phyloP scores from a whole-genome alignment of 2,329 filamentous ascomycete genomes.

The Penicillium janthinellum region DNA sequence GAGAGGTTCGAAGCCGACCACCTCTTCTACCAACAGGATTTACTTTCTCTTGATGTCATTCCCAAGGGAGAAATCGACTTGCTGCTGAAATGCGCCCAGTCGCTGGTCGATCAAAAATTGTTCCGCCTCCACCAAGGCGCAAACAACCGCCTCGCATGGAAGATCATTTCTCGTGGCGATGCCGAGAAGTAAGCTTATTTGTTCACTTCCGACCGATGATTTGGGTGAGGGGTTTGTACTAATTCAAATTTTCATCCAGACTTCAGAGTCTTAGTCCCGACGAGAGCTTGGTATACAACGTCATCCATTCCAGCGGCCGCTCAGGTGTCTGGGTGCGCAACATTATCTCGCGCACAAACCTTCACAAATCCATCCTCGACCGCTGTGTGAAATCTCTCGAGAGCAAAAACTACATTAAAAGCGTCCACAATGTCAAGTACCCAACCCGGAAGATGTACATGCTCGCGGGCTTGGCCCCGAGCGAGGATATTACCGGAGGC shows the following conservation, averaged over 20 bases:
- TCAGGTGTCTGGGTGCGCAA: slow-evolving; percentile 91
- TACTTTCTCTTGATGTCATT: slow-evolving; percentile 46
- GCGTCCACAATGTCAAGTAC: slow-evolving; percentile 88
- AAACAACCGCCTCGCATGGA: slow-evolving; percentile 50
- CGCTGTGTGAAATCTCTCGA: slow-evolving; percentile 83
- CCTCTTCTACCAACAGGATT: slow-evolving; percentile 51
- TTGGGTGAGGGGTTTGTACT: not conserved
- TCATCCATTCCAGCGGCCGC: slow-evolving; percentile 81
- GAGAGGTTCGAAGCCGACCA: slow-evolving; percentile 44
- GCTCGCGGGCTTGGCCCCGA: slow-evolving; percentile 78
- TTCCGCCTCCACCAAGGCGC: slow-evolving; percentile 49
- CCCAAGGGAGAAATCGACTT: slow-evolving; percentile 46
- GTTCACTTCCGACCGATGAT: not conserved
- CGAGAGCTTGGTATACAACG: slow-evolving; percentile 82
- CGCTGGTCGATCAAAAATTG: slow-evolving; percentile 49
- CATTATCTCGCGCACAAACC: slow-evolving; percentile 75
- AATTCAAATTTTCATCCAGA: slow-evolving; percentile 24
- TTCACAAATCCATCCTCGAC: slow-evolving; percentile 81
- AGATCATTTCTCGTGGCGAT: slow-evolving; percentile 51
- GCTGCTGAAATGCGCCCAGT: slow-evolving; percentile 48
- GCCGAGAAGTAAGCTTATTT: slow-evolving; percentile 49
- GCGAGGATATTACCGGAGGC: slow-evolving; percentile 87
- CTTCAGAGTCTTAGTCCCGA: slow-evolving; percentile 58
- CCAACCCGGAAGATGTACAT: slow-evolving; percentile 96
- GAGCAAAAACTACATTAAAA: slow-evolving; percentile 77